Conservation (phyloP, 805 yeast genomes). For the Danielia reshetovae region DNA sequence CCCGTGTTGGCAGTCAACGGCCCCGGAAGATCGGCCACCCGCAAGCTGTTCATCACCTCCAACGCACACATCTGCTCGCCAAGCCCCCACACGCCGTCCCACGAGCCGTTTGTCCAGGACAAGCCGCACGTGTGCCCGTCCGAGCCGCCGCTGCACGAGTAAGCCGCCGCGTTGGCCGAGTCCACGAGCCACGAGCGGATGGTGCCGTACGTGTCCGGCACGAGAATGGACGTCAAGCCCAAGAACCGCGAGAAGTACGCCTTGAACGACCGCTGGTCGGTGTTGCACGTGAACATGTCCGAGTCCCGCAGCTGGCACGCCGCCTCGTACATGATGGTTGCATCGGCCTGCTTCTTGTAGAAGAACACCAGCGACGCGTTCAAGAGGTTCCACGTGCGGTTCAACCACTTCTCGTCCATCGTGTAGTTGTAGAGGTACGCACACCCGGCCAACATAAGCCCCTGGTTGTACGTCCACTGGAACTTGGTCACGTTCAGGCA, state of each 20-base stretch:
- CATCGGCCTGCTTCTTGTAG: conserved; percentile 28
- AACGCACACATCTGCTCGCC: conserved; percentile 21
- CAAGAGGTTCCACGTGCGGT: conserved; percentile 53
- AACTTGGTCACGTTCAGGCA: conserved; percentile 56
- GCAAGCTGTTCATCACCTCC: conserved; percentile 19
- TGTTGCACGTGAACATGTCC: conserved; percentile 51
- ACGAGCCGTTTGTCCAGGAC: conserved; percentile 16
- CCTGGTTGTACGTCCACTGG: conserved; percentile 89
- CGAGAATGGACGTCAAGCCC: conserved; percentile 69
- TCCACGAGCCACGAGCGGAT: conserved; percentile 43
- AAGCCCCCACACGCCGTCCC: conserved; percentile 17
- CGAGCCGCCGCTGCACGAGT: conserved; percentile 17
- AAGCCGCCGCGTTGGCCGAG: conserved; percentile 28
- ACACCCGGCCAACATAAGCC: conserved; percentile 70
- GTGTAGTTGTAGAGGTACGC: conserved; percentile 81
- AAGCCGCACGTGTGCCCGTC: conserved; percentile 21
- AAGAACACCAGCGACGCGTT: conserved; percentile 57
- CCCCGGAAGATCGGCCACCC: conserved; percentile 21
- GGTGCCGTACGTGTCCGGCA: conserved; percentile 51
- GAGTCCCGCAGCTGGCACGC: conserved; percentile 64
- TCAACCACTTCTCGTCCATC: conserved; percentile 59
- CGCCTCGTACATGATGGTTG: conserved; percentile 65
- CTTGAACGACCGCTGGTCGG: conserved; percentile 90
- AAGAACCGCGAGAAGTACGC: conserved; percentile 75
- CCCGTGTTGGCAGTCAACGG: conserved; percentile 36